These are phyloP conservation scores for Psilocybe mexicana DNA, from an alignment of 1,284 basidiomycete species.

Conservation along the genomic window DNA sequence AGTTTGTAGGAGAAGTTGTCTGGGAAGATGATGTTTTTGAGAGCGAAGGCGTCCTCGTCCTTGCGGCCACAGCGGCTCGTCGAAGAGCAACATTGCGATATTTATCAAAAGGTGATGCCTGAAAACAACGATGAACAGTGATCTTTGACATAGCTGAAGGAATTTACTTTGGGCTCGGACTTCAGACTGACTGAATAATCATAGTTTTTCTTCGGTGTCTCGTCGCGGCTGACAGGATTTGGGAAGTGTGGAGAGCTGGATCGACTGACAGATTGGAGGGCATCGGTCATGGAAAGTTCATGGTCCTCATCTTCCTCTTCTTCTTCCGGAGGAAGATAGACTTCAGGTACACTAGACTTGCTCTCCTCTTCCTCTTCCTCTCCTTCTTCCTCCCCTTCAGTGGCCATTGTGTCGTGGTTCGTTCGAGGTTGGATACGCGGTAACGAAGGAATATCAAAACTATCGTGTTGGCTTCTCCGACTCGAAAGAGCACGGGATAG, in stretches of 20 bases:
- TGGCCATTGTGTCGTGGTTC: conserved; percentile 27
- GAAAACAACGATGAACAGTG: not conserved
- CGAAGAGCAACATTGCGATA: conserved; percentile 65
- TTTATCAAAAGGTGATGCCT: conserved; percentile 69
- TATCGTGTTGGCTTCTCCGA: conserved; percentile 39
- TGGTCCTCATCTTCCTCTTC: conserved; percentile 39
- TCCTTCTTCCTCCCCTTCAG: conserved; percentile 30
- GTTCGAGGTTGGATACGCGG: conserved; percentile 36
- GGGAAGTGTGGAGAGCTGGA: conserved; percentile 51
- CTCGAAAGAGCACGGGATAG: conserved; percentile 33
- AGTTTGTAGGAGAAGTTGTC: conserved; percentile 59
- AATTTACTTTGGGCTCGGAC: conserved; percentile 59
- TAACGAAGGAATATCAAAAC: conserved; percentile 59
- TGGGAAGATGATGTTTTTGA: conserved; percentile 65
- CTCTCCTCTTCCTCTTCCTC: conserved; percentile 46
- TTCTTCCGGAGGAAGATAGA: conserved; percentile 49
- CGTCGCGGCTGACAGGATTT: conserved; percentile 36
- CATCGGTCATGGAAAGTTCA: conserved; percentile 56
- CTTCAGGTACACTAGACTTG: conserved; percentile 50
- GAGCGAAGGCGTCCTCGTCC: conserved; percentile 71
- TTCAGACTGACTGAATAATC: conserved; percentile 65
- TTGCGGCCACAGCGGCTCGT: conserved; percentile 46
- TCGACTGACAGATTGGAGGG: conserved; percentile 59
- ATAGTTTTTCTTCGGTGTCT: conserved; percentile 52
- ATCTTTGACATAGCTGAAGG: not conserved